Conservation (phyloP, 805 yeast genomes). For the Ogataea naganishii region DNA sequence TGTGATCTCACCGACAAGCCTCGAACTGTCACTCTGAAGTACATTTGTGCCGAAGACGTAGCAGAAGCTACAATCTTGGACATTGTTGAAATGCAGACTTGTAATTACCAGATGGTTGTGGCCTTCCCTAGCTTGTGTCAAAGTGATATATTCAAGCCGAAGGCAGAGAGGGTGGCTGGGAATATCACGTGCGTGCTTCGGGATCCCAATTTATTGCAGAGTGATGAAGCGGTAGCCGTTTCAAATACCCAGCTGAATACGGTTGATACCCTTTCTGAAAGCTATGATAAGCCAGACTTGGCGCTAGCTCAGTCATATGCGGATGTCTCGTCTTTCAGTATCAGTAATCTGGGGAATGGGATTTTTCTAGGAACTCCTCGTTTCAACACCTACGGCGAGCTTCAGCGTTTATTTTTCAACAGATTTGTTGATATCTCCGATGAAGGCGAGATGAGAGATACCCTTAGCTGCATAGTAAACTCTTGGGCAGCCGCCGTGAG, state of each 20-base stretch:
- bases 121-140: slow-evolving; percentile 17
- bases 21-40: slow-evolving; percentile 17
- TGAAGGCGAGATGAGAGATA: background rate
- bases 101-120: slow-evolving; percentile 19
- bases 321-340: slow-evolving; percentile 1
- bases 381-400: slow-evolving; percentile 1
- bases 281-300: slow-evolving; percentile 1
- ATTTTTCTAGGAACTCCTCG: slow-evolving; percentile 8
- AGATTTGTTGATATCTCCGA: background rate
- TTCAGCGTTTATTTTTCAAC: background rate
- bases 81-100: slow-evolving; percentile 22
- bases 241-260: background rate
- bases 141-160: slow-evolving; percentile 11
- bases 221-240: slow-evolving; percentile 2
- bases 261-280: background rate
- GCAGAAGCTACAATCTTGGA: slow-evolving; percentile 10
- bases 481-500: background rate
- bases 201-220: too few relatives aligned
- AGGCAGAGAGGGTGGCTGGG: slow-evolving; percentile 3
- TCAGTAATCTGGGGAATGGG: slow-evolving; percentile 11
- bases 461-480: background rate
- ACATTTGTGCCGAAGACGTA: slow-evolving; percentile 16
- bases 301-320: slow-evolving; percentile 2
- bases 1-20: slow-evolving; percentile 26
- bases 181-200: slow-evolving; percentile 17